Evolutionary conservation across 805 yeast genomes (phyloP), one percentile per base, ranked within the genome.

Genomic region (Pichia rugopelliculosa): DNA sequence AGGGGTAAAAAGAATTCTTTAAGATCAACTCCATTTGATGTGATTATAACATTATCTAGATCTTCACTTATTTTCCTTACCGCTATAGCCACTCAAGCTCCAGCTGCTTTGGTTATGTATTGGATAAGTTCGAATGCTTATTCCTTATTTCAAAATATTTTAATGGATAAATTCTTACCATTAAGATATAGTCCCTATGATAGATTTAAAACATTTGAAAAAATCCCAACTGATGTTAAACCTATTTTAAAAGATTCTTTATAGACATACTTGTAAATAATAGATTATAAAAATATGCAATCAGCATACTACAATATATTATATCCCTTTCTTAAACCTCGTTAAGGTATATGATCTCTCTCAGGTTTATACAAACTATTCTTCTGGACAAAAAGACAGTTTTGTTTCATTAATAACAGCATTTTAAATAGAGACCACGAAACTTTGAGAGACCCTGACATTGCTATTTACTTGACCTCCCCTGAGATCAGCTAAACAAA

Each of bases 41-140:
- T 87, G 3, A 59, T 90, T 33, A 73, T 86, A 46, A 87, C 80
- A 52, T 59, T 86, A 2, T 78, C 95, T 2, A 72, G 96, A 57
- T 71, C 87, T 53, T 80, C 91, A 21, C 79, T 86, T 45, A 79
- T 89, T 1, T 79, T 87, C 53, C 71, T 91, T 65, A 87, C 88
- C 84, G 89, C 88, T 6, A 71, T 89, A 18, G 74, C 96, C 0
- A 77, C 89, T 37, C 93, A 89, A 57, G 95, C 96, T 0, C 96
- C 98, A 0, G 70, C 82, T 25, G 87, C 95, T 0, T 67, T 90
- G 33, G 78, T 84, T 0, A 61, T 88, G n/a, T 91, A 90, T 66
- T 91, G 98, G 99, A 74, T 87, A 26, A 80, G 91, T 41, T 88
- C 96, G 0, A 90, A 88, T 60, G 56, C 74, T 4, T 90, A 73